These are phyloP conservation scores for Saccharomycopsis oosterbeekiorum DNA, from an alignment of 805 yeast genomes.

Conservation along the genomic window DNA sequence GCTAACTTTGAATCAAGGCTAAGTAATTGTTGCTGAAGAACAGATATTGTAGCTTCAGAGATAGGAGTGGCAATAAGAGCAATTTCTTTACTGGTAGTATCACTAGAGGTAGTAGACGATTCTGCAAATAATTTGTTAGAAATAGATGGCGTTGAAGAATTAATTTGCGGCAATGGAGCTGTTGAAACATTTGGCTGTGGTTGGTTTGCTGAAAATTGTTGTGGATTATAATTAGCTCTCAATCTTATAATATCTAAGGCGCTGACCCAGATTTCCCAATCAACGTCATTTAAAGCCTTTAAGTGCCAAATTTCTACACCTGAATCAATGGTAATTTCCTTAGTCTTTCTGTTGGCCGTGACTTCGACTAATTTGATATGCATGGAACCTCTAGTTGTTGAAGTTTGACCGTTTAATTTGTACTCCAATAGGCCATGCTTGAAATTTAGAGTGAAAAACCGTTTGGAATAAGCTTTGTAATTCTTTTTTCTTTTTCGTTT, in stretches of 20 bases:
- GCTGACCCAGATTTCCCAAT: constrained; percentile 74
- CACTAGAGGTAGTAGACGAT: not conserved
- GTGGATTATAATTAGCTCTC: constrained; percentile 7
- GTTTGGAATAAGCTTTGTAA: constrained; percentile 74
- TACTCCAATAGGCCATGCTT: constrained; percentile 78
- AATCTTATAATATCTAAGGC: constrained; percentile 48
- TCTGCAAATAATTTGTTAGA: not conserved
- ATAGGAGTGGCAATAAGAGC: not conserved
- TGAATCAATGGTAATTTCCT: constrained; percentile 75
- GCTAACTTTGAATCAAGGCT: not conserved
- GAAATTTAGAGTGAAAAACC: constrained; percentile 78
- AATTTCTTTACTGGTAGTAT: not conserved
- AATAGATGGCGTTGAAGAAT: not conserved
- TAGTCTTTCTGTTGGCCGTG: constrained; percentile 58
- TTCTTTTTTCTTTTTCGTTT: constrained; percentile 72
- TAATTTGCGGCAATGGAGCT: not conserved
- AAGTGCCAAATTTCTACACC: constrained; percentile 93
- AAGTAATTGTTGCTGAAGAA: not conserved
- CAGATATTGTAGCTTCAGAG: not conserved
- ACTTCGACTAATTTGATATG: constrained; percentile 76
- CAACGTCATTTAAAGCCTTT: constrained; percentile 53
- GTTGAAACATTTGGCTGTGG: not conserved
- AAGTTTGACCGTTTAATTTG: constrained; percentile 58
- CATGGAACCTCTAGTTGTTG: constrained; percentile 83
- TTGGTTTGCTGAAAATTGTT: constrained; percentile 1